Base-by-base conservation (phyloP, 805 yeast genomes). In the Suhomyces pyralidae region DNA sequence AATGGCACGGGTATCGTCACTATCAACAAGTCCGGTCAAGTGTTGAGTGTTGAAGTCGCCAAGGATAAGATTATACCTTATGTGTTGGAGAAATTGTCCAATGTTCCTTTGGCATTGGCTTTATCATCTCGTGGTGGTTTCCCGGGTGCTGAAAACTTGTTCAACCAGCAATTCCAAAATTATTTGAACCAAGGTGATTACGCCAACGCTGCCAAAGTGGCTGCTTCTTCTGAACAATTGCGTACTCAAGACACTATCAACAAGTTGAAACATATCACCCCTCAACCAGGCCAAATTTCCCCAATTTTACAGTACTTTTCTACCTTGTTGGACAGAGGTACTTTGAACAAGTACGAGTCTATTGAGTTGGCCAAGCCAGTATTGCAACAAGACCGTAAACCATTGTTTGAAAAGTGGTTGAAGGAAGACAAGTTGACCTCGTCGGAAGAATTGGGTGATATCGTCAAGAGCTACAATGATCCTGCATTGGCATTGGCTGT, bases 381-480 rank as follows among this genome's bases (percentile, higher is more conserved):
- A 5, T 79, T 94, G 66, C 97, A 90, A 74, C 97, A 92, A 76
- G 96, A 90, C 70, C 88, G 97, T 68, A 87, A 89, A 65, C 96
- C 90, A 58, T 78, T 96, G 58, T 85, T 94, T 59, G 99, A 94
- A 73, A 94, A 93, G 76, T 94, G 97, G 92, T 82, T 94, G 70
- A 88, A 86, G 69, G 98, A 94, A 71, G 96, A 91, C 68, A 94
- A 94, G 72, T 81, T 94, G 60, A 92, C 93, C 56, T 84, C 88
- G 49, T 89, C 97, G n/a, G 99, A 94, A 75, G 97, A 92, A 72
- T 81, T 94, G 59, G 99, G 99, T 76, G 99, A 94, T 68, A 81
- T 91, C 64, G 94, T 94, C 57, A 90, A 93, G 65, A 90, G 96
- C 45, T 83, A 82, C 65, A 73, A 69, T 56, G 97, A 93, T 62